Evolutionary conservation across 768 basidiomycete genomes (phyloP), one percentile per base, ranked within the genome.

Genomic region (Lepiota subincarnata): DNA sequence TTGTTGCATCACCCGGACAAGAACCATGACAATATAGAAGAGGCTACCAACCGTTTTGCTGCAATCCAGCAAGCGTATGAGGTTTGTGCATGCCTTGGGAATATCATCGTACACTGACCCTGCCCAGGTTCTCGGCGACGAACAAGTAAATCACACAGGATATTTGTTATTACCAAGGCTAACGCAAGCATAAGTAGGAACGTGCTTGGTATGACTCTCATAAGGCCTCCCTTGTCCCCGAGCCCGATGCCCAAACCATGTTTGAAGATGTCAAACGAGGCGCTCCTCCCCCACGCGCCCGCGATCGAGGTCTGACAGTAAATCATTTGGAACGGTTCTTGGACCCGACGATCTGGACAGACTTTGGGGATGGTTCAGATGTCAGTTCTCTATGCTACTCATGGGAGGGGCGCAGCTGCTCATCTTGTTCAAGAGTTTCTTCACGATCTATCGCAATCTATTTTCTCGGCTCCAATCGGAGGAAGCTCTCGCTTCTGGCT

Each of bases 141-240:
- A 95, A 56, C 93, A 98, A 80, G 93, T 92, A 71, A 70, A 81
- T 58, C 40, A 45, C 40, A 54, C 47, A 13, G 5, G 41, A 40
- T 48, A 14, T 11, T 35, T 24, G 28, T 24, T 5, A 16, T 24
- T 19, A 48, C 50, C 20, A 36, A 38, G 55, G 53, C 47, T 63
- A 43, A 66, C 57, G 49, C 53, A 51, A 57, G 58, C 48, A 53
- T 67, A 76, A 80, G 74, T 81, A 96, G 89, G 96, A 98, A 77
- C 78, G 97, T 60, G 94, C 97, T 40, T 99, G 94, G 91, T 99
- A 99, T 68, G 97, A 99, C 69, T 84, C 84, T 4, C 96, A 98
- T 67, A 84, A 86, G 54, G 84, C 87, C 24, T 87, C 89, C 20
- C 76, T 93, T 6, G 73, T 76, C 14, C 88, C 89, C 2, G 88